A percentile compares a stretch with the other conserved stretches of the same genome.
These are phyloP conservation scores for Endoconidiophora laricicola DNA, from an alignment of 2,329 filamentous ascomycete genomes.

Conservation along the genomic window DNA sequence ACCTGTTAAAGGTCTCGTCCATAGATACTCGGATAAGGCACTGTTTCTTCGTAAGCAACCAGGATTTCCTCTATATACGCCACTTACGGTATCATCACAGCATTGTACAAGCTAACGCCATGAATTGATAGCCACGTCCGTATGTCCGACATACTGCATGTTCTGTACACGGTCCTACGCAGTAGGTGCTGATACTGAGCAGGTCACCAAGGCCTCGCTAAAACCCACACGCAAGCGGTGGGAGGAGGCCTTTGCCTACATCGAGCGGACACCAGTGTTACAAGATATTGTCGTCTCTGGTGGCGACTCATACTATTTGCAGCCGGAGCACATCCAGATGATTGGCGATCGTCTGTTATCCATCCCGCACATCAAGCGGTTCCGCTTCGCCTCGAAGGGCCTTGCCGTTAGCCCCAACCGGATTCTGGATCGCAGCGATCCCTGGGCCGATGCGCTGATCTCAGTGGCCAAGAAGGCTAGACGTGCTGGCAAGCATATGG, in stretches of 20 bases:
- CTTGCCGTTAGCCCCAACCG: slow-evolving; percentile 41
- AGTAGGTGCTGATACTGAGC: slow-evolving; percentile 37
- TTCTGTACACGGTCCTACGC: slow-evolving; percentile 46
- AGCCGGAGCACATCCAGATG: slow-evolving; percentile 31
- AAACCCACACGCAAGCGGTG: slow-evolving; percentile 29
- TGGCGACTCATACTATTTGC: slow-evolving; percentile 43
- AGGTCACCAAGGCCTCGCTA: slow-evolving; percentile 28
- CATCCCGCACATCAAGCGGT: slow-evolving; percentile 40
- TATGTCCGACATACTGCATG: slow-evolving; percentile 46
- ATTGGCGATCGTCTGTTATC: slow-evolving; percentile 39
- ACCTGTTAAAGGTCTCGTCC: slow-evolving; percentile 39
- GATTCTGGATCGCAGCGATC: slow-evolving; percentile 33
- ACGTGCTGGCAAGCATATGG: slow-evolving; percentile 39
- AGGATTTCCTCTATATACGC: too few relatives aligned
- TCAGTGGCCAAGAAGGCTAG: slow-evolving; percentile 33
- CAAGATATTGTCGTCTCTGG: slow-evolving; percentile 47
- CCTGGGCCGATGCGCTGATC: slow-evolving; percentile 36
- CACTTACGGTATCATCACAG: background rate
- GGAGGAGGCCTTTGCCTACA: slow-evolving; percentile 40
- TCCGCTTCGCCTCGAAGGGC: slow-evolving; percentile 46
- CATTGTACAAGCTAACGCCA: background rate
- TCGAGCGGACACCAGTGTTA: slow-evolving; percentile 31
- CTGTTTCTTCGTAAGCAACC: slow-evolving; percentile 37
- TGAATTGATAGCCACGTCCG: slow-evolving; percentile 30
- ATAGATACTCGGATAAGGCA: slow-evolving; percentile 47